phyloP scores from a whole-genome alignment of 2,329 filamentous ascomycete species.

The Pseudophaeomoniella oleicola region DNA sequence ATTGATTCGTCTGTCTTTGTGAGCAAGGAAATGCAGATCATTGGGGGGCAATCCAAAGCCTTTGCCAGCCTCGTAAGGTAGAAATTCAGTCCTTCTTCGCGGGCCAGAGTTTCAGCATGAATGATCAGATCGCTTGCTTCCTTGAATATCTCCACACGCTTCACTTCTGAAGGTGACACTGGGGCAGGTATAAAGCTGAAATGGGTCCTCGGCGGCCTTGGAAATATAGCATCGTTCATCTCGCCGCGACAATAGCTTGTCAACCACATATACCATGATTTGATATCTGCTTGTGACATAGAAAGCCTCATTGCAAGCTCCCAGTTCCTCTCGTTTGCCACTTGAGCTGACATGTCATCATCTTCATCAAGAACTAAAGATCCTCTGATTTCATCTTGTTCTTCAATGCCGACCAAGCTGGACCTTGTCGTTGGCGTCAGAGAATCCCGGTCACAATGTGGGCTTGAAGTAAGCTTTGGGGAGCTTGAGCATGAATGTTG shows the following conservation, averaged over 20 bases:
- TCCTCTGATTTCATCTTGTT: too few species aligned
- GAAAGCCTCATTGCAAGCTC: not conserved
- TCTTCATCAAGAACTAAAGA: not conserved
- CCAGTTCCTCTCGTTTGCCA: not conserved
- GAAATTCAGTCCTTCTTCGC: not conserved
- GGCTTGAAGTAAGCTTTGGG: too few species aligned
- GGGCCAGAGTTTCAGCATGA: not conserved
- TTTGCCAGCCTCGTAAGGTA: not conserved
- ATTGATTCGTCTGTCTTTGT: not conserved
- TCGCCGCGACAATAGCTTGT: not conserved
- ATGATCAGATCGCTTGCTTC: not conserved
- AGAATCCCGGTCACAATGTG: too few species aligned
- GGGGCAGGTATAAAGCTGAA: not conserved
- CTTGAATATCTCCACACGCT: not conserved
- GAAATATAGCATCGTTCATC: not conserved
- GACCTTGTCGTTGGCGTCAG: too few species aligned
- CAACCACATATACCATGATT: not conserved
- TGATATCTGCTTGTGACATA: not conserved
- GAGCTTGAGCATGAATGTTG: too few species aligned
- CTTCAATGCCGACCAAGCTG: too few species aligned
- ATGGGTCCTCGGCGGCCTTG: not conserved
- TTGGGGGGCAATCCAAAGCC: not conserved
- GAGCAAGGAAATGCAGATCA: not conserved
- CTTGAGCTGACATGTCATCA: not conserved
- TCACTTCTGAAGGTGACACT: not conserved